A percentile compares a stretch with the other conserved stretches of the same genome.
Evolutionary conservation across 352 stramenopile species (phyloP).

Genomic region (Aphanomyces stellatus): DNA sequence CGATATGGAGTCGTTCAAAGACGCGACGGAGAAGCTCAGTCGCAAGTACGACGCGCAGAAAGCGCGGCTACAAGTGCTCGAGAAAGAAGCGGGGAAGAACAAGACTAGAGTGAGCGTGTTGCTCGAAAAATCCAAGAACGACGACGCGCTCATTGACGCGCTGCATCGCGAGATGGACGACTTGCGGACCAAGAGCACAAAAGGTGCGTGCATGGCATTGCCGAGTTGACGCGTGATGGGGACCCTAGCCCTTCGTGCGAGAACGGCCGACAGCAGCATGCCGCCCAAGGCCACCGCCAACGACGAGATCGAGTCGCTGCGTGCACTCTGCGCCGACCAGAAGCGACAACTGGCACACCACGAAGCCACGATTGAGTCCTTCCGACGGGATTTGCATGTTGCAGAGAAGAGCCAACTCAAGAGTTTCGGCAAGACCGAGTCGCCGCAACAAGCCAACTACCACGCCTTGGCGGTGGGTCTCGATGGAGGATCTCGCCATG

Average conservation of each 20-base stretch:
- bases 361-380: slow-evolving; percentile 11
- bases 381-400: slow-evolving; percentile 13
- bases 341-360: slow-evolving; percentile 26
- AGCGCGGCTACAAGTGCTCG: slow-evolving; percentile 53
- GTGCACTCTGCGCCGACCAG: slow-evolving; percentile 28
- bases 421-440: too few species aligned
- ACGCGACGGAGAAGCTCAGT: slow-evolving; percentile 43
- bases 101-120: slow-evolving; percentile 59
- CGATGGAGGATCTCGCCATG: background rate
- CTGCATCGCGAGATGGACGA: slow-evolving; percentile 60
- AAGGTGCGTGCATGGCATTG: too few species aligned
- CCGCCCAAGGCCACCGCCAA: slow-evolving; percentile 27
- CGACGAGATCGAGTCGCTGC: slow-evolving; percentile 43
- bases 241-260: too few species aligned
- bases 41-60: slow-evolving; percentile 59
- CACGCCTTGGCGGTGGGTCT: slow-evolving; percentile 33
- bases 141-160: slow-evolving; percentile 69
- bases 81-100: slow-evolving; percentile 61
- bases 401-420: background rate
- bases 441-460: slow-evolving; percentile 23
- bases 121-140: slow-evolving; percentile 69
- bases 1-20: slow-evolving; percentile 49
- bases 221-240: too few species aligned
- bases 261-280: slow-evolving; percentile 38
- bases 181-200: slow-evolving; percentile 44